Evolutionary conservation across 495 filamentous ascomycete genomes (phyloP).

Genomic region (Apiosordaria backusii): DNA sequence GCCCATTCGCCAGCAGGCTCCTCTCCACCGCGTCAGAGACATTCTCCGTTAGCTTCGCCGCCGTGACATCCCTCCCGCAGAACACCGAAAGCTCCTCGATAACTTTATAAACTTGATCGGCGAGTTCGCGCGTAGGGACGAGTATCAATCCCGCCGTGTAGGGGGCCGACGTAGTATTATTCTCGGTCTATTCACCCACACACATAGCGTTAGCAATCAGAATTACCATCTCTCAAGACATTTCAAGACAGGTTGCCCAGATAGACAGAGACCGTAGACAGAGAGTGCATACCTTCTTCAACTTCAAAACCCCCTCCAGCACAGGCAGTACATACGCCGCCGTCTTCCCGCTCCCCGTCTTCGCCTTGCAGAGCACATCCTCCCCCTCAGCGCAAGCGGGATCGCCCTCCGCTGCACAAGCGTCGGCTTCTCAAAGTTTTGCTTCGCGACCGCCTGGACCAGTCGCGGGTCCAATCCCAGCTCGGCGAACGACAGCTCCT

Average conservation of each 20-base stretch:
- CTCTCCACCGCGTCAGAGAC: slow-evolving; percentile 82
- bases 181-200: slow-evolving; percentile 26
- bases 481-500: slow-evolving; percentile 45
- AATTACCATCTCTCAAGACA: too few species aligned
- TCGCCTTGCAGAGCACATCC: slow-evolving; percentile 86
- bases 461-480: slow-evolving; percentile 79
- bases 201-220: not conserved
- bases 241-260: too few species aligned
- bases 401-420: slow-evolving; percentile 82
- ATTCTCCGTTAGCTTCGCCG: slow-evolving; percentile 82
- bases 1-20: slow-evolving; percentile 78
- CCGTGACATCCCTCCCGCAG: slow-evolving; percentile 77
- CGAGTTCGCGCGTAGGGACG: slow-evolving; percentile 90
- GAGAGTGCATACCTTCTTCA: slow-evolving; percentile 58
- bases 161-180: too few species aligned
- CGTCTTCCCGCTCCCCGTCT: slow-evolving; percentile 94
- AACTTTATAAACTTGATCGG: slow-evolving; percentile 78
- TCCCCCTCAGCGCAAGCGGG: slow-evolving; percentile 82
- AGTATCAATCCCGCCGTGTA: slow-evolving; percentile 70
- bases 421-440: slow-evolving; percentile 80
- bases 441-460: slow-evolving; percentile 77
- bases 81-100: slow-evolving; percentile 69
- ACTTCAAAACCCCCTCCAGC: slow-evolving; percentile 72
- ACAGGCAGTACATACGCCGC: slow-evolving; percentile 95
- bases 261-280: too few species aligned